Percentiles rank a stretch among this genome's conserved stretches.
phyloP scores from a whole-genome alignment of 192 early-diverging fungal species.

The Umbelopsis sp. region DNA sequence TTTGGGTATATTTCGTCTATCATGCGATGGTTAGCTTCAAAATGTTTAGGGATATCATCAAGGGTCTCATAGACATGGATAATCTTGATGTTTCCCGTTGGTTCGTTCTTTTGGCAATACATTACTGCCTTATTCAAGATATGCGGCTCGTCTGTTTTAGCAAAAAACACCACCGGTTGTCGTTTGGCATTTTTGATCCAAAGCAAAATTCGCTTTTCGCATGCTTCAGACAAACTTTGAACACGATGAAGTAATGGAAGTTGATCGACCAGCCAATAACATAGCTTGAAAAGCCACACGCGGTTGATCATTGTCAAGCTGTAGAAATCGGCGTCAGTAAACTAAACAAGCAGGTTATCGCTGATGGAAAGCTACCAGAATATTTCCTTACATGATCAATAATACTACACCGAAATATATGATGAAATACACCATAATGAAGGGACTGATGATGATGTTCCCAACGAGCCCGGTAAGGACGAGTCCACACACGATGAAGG shows the following conservation, averaged over 20 bases:
- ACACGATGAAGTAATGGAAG: constrained; percentile 20
- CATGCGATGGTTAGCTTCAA: constrained; percentile 57
- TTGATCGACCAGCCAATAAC: constrained; percentile 36
- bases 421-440: constrained; percentile 50
- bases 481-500: constrained; percentile 32
- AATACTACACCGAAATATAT: constrained; percentile 53
- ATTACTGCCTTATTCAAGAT: constrained; percentile 59
- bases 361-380: background rate
- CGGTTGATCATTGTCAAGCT: constrained; percentile 41
- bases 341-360: background rate
- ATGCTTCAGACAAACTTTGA: constrained; percentile 7
- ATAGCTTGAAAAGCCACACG: constrained; percentile 44
- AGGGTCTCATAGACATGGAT: constrained; percentile 51
- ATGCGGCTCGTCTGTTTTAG: constrained; percentile 59
- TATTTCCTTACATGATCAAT: constrained; percentile 32
- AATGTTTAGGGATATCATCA: constrained; percentile 49
- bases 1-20: constrained; percentile 58
- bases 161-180: constrained; percentile 57
- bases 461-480: constrained; percentile 44
- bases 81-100: constrained; percentile 48
- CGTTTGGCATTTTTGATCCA: constrained; percentile 40
- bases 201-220: constrained; percentile 25
- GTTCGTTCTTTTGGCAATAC: constrained; percentile 54
- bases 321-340: background rate
- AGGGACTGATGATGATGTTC: constrained; percentile 48